Conservation (phyloP, 768 basidiomycete genomes). For the Leccinum pellstonianum region DNA sequence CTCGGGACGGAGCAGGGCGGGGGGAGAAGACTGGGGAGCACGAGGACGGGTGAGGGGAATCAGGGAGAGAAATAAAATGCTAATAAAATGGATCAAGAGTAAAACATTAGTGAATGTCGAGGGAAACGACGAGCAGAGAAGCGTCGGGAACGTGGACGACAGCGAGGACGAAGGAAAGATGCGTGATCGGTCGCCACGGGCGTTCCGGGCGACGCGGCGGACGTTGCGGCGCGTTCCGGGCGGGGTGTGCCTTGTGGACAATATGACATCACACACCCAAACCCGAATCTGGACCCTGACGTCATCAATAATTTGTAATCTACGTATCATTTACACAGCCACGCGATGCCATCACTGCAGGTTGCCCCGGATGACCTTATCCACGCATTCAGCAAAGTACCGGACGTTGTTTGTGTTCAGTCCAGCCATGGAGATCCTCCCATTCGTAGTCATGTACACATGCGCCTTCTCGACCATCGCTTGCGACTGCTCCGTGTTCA, state of each 20-base stretch:
- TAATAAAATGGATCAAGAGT: constrained; percentile 8
- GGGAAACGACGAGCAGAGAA: constrained; percentile 9
- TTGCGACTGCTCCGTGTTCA: constrained; percentile 64
- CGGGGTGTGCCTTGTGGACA: constrained; percentile 24
- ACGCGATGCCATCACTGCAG: constrained; percentile 29
- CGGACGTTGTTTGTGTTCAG: constrained; percentile 77
- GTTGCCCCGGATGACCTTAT: constrained; percentile 59
- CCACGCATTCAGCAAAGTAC: constrained; percentile 71
- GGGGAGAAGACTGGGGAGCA: constrained; percentile 27
- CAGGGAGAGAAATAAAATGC: constrained; percentile 7
- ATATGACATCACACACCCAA: background rate
- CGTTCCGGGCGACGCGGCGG: constrained; percentile 21
- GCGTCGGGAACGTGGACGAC: constrained; percentile 25
- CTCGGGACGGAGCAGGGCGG: constrained; percentile 25
- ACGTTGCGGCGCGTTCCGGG: constrained; percentile 27
- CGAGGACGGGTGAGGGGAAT: constrained; percentile 28
- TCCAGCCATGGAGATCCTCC: constrained; percentile 94
- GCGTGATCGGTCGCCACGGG: constrained; percentile 22
- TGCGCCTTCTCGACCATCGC: constrained; percentile 70
- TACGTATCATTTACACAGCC: constrained; percentile 15
- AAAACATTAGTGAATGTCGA: constrained; percentile 17
- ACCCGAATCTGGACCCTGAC: background rate
- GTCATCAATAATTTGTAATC: background rate
- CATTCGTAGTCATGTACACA: constrained; percentile 83
- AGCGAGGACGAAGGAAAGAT: constrained; percentile 8